phyloP scores from a whole-genome alignment of 129 eudicot species.

The Deinandra increscens region DNA sequence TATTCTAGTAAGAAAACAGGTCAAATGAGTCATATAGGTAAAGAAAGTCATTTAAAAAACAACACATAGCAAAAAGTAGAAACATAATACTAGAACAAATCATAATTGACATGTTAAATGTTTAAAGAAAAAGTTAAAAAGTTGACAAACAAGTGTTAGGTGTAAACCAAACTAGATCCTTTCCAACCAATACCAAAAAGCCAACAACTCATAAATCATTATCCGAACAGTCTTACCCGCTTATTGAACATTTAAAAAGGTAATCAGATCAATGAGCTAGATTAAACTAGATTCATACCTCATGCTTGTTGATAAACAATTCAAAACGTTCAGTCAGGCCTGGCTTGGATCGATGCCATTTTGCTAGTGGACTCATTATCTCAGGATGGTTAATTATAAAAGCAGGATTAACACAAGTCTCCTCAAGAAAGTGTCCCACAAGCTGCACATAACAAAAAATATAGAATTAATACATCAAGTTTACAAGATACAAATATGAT shows the following conservation, averaged over 20 bases:
- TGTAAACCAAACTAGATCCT: too few species aligned
- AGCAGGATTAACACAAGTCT: conserved; percentile 75
- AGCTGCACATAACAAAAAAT: conserved; percentile 45
- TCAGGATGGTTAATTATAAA: conserved; percentile 94
- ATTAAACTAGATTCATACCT: conserved; percentile 37
- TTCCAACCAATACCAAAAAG: not conserved
- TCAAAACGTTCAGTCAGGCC: conserved; percentile 92
- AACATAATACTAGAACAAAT: too few species aligned
- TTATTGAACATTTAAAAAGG: not conserved
- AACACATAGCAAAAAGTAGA: too few species aligned
- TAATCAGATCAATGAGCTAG: not conserved
- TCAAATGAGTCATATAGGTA: not conserved
- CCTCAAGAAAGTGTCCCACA: conserved; percentile 93
- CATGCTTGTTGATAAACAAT: conserved; percentile 90
- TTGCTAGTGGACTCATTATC: conserved; percentile 98
- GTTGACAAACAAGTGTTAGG: too few species aligned
- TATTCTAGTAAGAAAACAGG: not conserved
- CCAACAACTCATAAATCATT: too few species aligned
- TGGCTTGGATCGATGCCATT: conserved; percentile 91
- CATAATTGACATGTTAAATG: not conserved
- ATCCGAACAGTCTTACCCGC: not conserved
- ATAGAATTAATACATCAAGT: not conserved
- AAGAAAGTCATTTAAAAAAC: too few species aligned
- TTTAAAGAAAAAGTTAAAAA: too few species aligned
- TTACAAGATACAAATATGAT: not conserved